Evolutionary conservation across 257 asterid genomes (phyloP).

Genomic region (Solanum rostratum): DNA sequence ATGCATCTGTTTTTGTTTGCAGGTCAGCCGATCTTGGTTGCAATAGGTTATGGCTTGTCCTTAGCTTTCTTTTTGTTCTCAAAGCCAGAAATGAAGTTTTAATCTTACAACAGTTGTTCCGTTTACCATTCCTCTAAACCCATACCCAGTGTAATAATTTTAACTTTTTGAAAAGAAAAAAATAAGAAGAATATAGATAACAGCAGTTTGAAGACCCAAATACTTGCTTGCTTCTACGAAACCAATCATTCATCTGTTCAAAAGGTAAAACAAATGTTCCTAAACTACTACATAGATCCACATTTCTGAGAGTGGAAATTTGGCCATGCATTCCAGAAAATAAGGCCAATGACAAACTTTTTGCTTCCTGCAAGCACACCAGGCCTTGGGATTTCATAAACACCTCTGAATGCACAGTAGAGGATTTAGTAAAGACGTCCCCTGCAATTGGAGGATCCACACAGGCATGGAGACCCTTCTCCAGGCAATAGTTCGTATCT

Average conservation of each 20-base stretch:
- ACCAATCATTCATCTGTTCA: neutral
- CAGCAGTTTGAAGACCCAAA: neutral
- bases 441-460: conserved; percentile 85
- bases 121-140: too few species aligned
- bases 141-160: neutral
- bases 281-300: neutral
- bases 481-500: conserved; percentile 56
- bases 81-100: conserved; percentile 11
- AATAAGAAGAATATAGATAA: neutral
- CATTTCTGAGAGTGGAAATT: neutral
- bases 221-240: neutral
- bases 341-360: neutral
- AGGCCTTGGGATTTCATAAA: neutral
- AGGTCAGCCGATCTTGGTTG: conserved; percentile 23
- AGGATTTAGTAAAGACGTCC: conserved; percentile 56
- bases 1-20: neutral
- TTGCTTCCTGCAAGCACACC: neutral
- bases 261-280: neutral
- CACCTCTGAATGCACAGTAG: neutral
- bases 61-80: conserved; percentile 8
- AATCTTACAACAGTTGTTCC: neutral
- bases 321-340: neutral
- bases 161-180: neutral
- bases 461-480: conserved; percentile 67
- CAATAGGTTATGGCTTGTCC: conserved; percentile 9